Percentiles rank a stretch among this genome's conserved stretches.
Conservation (phyloP, 176 grass and related monocot genomes). For the Oryza meridionalis region DNA sequence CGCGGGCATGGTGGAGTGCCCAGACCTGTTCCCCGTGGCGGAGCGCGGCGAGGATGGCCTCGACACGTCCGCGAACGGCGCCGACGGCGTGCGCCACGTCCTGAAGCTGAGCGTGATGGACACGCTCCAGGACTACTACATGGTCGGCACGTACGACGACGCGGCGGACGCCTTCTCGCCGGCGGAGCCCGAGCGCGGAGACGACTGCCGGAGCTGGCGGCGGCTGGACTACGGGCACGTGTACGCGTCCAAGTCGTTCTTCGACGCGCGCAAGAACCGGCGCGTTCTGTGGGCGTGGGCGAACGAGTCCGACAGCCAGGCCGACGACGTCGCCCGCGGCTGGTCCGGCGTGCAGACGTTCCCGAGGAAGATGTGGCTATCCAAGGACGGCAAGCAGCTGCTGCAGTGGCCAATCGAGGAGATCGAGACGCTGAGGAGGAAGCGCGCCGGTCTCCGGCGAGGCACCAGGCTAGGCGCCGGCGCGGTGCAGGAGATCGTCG, state of each 20-base stretch:
- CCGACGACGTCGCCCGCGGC: not conserved
- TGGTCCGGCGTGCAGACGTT: not conserved
- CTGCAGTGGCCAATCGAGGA: not conserved
- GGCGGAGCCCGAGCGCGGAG: not conserved
- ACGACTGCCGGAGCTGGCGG: not conserved
- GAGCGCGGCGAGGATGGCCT: not conserved
- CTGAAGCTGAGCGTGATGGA: slow-evolving; percentile 28
- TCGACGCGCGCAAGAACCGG: not conserved
- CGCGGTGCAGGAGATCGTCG: not conserved
- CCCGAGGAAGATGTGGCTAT: not conserved
- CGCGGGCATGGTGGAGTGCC: slow-evolving; percentile 11
- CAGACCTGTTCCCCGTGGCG: not conserved
- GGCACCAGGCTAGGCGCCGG: not conserved
- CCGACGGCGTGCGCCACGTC: not conserved
- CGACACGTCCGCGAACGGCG: not conserved
- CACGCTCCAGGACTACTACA: slow-evolving; percentile 12
- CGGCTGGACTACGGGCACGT: not conserved
- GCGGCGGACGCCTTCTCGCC: not conserved
- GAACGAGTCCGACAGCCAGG: not conserved
- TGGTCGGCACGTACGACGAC: not conserved
- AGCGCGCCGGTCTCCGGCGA: not conserved
- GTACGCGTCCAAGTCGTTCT: not conserved
- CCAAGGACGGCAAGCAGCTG: not conserved
- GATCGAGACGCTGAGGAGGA: not conserved
- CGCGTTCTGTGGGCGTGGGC: not conserved